A percentile compares a stretch with the other conserved stretches of the same genome.
Evolutionary conservation across 1,284 basidiomycete species (phyloP).

Genomic region (Rhodotorula glutinis): DNA sequence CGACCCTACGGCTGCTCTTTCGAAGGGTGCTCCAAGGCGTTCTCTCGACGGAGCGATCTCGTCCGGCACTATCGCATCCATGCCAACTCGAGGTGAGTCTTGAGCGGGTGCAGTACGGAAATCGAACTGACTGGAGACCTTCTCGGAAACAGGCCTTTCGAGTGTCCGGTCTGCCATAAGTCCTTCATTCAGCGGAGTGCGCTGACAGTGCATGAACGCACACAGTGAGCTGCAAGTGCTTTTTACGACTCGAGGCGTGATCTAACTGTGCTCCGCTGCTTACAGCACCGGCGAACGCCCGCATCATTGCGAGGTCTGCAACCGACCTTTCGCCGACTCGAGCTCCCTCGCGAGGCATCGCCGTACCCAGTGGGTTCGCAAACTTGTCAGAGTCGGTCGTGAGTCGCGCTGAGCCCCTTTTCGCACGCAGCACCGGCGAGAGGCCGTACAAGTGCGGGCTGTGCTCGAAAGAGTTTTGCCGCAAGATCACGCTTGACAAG

Average conservation of each 20-base stretch:
- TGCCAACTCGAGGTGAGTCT: slow-evolving; percentile 16
- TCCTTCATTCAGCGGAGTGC: slow-evolving; percentile 41
- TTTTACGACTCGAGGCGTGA: no score
- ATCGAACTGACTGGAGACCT: background rate
- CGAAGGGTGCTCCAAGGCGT: slow-evolving; percentile 50
- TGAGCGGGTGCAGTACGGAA: background rate
- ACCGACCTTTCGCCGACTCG: background rate
- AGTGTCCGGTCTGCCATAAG: slow-evolving; percentile 39
- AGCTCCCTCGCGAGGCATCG: background rate
- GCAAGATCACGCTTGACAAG: no score
- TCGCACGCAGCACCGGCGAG: background rate
- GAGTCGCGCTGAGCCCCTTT: no score
- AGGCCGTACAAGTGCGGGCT: no score
- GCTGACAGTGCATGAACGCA: background rate
- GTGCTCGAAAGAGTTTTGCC: no score
- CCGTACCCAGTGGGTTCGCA: background rate
- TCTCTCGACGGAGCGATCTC: slow-evolving; percentile 51
- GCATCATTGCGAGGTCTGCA: background rate
- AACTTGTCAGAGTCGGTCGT: no score
- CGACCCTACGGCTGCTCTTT: slow-evolving; percentile 43
- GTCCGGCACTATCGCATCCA: slow-evolving; percentile 53
- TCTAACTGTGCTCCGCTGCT: background rate
- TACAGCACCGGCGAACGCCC: background rate
- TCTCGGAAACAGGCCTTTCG: background rate
- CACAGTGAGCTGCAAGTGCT: background rate